These are phyloP conservation scores for Phyllosticta capitalensis DNA, from an alignment of 2,329 filamentous ascomycete genomes.

Conservation along the genomic window DNA sequence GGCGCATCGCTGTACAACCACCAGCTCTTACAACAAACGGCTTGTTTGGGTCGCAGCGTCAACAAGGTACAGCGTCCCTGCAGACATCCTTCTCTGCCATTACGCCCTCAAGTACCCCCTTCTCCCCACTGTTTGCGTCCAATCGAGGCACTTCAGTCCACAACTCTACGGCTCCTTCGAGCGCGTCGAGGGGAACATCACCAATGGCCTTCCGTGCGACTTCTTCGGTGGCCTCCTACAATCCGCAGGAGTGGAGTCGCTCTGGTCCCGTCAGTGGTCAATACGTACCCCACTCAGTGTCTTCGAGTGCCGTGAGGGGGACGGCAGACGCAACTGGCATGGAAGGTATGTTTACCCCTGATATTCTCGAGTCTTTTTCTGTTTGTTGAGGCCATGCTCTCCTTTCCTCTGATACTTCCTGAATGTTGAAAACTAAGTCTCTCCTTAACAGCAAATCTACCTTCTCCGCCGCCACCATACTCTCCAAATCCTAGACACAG, in stretches of 20 bases:
- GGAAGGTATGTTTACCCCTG: constrained; percentile 32
- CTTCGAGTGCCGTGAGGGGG: constrained; percentile 27
- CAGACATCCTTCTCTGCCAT: constrained; percentile 30
- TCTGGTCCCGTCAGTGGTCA: constrained; percentile 10
- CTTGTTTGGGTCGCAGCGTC: constrained; percentile 21
- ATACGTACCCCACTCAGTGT: constrained; percentile 18
- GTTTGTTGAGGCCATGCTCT: neutral
- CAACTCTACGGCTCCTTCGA: constrained; percentile 23
- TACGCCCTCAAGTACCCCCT: constrained; percentile 26
- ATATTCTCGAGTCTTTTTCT: neutral
- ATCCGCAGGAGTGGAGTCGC: constrained; percentile 41
- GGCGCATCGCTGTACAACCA: constrained; percentile 32
- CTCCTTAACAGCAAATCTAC: constrained; percentile 33
- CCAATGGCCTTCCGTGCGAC: constrained; percentile 28
- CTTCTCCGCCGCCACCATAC: constrained; percentile 41
- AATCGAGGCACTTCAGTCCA: constrained; percentile 16
- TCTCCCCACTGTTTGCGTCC: constrained; percentile 21
- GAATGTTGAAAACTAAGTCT: constrained; percentile 12
- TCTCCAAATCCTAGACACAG: constrained; percentile 33
- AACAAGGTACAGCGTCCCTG: constrained; percentile 24
- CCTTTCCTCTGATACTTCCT: neutral
- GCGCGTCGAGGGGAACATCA: constrained; percentile 22
- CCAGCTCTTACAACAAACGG: constrained; percentile 28
- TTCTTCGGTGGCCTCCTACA: constrained; percentile 31
- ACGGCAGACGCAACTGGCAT: constrained; percentile 26